These are phyloP conservation scores for Eucalyptus sideroxylon DNA, from an alignment of 345 rosid species.

Conservation along the genomic window DNA sequence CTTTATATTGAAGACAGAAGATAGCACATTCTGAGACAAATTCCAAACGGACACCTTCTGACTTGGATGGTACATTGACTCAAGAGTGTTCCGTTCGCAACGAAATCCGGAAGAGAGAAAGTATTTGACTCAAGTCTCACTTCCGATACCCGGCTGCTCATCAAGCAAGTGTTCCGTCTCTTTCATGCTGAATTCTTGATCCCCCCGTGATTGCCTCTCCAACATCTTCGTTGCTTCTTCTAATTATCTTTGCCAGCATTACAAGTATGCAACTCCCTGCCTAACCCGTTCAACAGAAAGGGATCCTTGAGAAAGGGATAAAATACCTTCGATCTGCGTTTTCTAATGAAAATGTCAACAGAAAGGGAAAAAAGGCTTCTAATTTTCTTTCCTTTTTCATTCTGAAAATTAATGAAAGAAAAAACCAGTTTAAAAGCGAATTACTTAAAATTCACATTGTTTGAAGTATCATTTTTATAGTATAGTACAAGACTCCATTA, in stretches of 20 bases:
- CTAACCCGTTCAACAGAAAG: neutral
- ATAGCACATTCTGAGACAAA: neutral
- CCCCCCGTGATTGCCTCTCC: neutral
- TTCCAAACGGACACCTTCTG: neutral
- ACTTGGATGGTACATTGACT: neutral
- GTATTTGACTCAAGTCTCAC: neutral
- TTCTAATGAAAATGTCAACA: neutral
- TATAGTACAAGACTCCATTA: neutral
- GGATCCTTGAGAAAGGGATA: neutral
- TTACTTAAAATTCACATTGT: neutral
- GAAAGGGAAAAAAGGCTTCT: neutral
- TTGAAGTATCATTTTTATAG: neutral
- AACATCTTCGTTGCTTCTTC: neutral
- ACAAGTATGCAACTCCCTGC: neutral
- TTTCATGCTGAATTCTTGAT: neutral
- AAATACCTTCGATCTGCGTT: neutral
- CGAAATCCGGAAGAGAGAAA: neutral
- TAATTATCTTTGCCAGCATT: neutral
- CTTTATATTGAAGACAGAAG: neutral
- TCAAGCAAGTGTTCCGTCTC: neutral
- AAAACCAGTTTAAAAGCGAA: neutral
- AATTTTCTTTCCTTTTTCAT: neutral
- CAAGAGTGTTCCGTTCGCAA: neutral
- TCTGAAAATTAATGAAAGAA: neutral
- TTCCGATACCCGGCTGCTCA: neutral